A percentile compares a stretch with the other conserved stretches of the same genome.
Conservation (phyloP, 768 basidiomycete species). For the Russula sp. region DNA sequence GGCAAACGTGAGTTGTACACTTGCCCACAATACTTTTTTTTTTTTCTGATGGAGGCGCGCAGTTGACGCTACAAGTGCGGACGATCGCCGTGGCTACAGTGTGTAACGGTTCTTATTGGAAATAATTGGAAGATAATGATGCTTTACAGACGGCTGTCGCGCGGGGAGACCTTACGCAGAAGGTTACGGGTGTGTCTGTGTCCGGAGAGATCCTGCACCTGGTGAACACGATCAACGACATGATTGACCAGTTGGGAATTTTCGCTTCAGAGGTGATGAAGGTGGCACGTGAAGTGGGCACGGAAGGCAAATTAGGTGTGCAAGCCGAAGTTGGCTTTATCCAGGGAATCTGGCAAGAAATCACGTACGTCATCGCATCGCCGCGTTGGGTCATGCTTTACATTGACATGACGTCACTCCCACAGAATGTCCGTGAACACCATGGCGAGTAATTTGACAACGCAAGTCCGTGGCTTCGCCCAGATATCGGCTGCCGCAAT, state of each 20-base stretch:
- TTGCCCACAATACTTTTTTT: slow-evolving; percentile 1
- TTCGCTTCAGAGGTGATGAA: slow-evolving; percentile 86
- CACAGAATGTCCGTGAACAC: slow-evolving; percentile 90
- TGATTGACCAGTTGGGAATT: slow-evolving; percentile 67
- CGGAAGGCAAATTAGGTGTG: slow-evolving; percentile 97
- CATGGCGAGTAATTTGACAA: slow-evolving; percentile 96
- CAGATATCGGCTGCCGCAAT: slow-evolving; percentile 98
- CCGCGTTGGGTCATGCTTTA: too few species aligned
- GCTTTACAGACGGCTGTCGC: slow-evolving; percentile 76
- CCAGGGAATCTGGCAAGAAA: slow-evolving; percentile 98
- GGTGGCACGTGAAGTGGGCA: slow-evolving; percentile 95
- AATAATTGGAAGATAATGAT: slow-evolving; percentile 11
- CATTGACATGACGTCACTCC: slow-evolving; percentile 20
- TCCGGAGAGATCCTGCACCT: slow-evolving; percentile 95
- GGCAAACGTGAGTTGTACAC: slow-evolving; percentile 61
- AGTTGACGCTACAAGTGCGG: slow-evolving; percentile 91
- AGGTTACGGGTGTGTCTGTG: slow-evolving; percentile 89
- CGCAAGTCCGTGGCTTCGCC: slow-evolving; percentile 94
- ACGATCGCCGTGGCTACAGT: slow-evolving; percentile 92
- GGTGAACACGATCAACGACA: slow-evolving; percentile 96
- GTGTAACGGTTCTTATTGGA: slow-evolving; percentile 34
- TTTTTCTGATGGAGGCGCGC: slow-evolving; percentile 10
- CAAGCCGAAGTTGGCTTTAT: slow-evolving; percentile 97
- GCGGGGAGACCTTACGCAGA: slow-evolving; percentile 87
- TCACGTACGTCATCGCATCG: slow-evolving; percentile 63